phyloP scores from a whole-genome alignment of 139 green algal genomes.

The Microglena sp. region DNA sequence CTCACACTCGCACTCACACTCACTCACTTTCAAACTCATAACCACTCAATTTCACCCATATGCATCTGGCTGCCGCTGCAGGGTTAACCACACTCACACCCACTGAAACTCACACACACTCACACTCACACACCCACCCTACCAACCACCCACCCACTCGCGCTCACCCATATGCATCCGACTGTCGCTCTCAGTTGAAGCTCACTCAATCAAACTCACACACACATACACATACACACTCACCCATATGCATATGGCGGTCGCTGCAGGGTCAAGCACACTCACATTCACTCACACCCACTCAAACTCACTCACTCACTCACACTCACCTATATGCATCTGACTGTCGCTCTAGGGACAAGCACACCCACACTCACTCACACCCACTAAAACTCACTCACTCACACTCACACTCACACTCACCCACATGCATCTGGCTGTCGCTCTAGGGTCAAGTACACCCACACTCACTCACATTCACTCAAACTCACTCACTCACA shows the following conservation, averaged over 20 bases:
- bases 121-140: no score
- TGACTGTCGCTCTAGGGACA: neutral
- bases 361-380: neutral
- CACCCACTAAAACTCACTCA: neutral
- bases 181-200: constrained; percentile 11
- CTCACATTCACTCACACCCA: no score
- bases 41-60: neutral
- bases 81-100: constrained; percentile 18
- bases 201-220: no score
- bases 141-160: neutral
- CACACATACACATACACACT: neutral
- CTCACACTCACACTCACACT: neutral
- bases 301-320: no score
- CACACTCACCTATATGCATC: no score
- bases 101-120: no score
- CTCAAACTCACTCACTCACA: no score
- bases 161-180: neutral
- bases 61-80: neutral
- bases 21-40: neutral
- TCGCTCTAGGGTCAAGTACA: no score
- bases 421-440: neutral
- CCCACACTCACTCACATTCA: no score
- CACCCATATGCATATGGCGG: neutral
- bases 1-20: neutral
- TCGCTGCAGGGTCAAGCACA: no score